Evolutionary conservation across 306 rosid species (phyloP), one percentile per base, ranked within the genome.

Genomic region (Vigna reflexopilosa): DNA sequence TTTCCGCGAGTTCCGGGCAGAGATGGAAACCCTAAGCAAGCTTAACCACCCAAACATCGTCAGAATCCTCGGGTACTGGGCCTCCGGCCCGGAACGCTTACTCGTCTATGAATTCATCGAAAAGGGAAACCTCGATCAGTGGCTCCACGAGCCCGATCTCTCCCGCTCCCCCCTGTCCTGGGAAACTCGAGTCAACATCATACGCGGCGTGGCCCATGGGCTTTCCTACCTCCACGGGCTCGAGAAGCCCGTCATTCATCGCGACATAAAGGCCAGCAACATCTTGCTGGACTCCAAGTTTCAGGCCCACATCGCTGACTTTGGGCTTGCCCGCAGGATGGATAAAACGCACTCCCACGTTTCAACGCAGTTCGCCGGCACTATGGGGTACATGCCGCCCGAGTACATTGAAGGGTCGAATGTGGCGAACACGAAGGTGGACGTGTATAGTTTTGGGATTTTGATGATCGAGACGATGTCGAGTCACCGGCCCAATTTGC

Each of bases 331-430:
- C 0, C 80, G 99, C 30, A 83, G 82, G 54, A 82, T 95, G 0
- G 97, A 88, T 5, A 11, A 61, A 0, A 72, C 91, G 0, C 55
- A 66, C 14, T 82, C 98, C 0, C 98, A 95, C 55, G 98, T 93
- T 66, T 95, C 97, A 0, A 95, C 98, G 2, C 97, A 92, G 19
- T 80, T 85, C 2, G 97, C 98, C 1, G 99, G 99, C 7, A 92
- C 99, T 0, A 89, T 87, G 51, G 99, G 99, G 0, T 95, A 95
- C 87, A 95, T 95, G 98, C 96, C 98, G 0, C 99, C 97, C n/a
- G 99, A 95, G 83, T 95, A 91, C 40, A 82, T 70, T 54, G 87
- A 77, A 0, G 99, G 99, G 71, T 54, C 67, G 20, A 88, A 84
- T 13, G 87, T 58, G 49, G 91, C 96, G 0, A 91, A 91, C 1